Base-by-base conservation (phyloP, 2,329 filamentous ascomycete genomes). In the Fusarium coicis region DNA sequence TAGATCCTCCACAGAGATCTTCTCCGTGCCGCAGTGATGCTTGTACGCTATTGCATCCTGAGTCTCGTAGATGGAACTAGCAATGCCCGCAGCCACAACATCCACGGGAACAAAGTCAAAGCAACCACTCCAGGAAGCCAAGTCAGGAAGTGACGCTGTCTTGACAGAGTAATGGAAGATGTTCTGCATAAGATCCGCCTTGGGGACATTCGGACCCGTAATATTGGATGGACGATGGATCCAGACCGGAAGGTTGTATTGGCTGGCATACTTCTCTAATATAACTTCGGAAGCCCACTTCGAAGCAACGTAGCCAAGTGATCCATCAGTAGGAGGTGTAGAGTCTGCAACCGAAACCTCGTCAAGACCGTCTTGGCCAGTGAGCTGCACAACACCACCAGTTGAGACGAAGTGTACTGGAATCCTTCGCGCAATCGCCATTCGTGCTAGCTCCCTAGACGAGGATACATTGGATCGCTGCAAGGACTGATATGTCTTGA, bases 381-480 rank as follows among this genome's bases (percentile, higher is more conserved):
- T 6, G 2, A 64, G 44, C 7, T 60, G 42, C 2, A 60, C 54
- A 15, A 60, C 44, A 18, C 55, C 55, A 7, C 70, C 77, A 1
- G 78, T 79, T 1, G 83, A 85, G 4, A 85, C 62, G 56, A 76
- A 85, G 68, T 85, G 83, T 28, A 85, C 28, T 2, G 83, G 79
- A 2, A 82, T 62, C 8, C 64, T 60, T 10, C 77, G 73, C 1
- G 66, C 46, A 8, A 71, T 63, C 5, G 80, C 68, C 39, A 74
- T 52, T 3, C 64, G 57, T 2, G 76, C 74, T 5, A 85, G 68
- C 18, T 79, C 74, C n/a, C 73, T 68, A 1, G 79, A 81, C 1
- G 81, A 77, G 0, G 34, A n/a, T 2, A 83, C 57, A 59, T 84
- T 84, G 12, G 75, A 28, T 1, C n/a, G 30, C 10, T 73, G 57